phyloP scores from a whole-genome alignment of 179 eudicot species.

The Gypsophila paniculata region DNA sequence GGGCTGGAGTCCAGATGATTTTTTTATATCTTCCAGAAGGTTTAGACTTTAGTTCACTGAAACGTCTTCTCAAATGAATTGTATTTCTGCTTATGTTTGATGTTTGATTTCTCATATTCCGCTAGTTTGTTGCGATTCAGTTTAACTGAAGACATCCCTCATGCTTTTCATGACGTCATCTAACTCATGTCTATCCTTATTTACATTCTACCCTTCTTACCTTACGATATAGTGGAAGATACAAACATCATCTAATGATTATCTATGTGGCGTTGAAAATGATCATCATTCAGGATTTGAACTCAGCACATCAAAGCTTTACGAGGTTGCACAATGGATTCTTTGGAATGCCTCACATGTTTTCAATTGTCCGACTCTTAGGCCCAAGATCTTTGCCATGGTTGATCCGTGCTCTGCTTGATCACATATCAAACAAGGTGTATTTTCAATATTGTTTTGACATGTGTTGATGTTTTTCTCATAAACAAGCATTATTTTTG shows the following conservation, averaged over 20 bases:
- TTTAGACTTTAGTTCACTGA: conserved; percentile 3
- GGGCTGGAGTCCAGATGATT: conserved; percentile 16
- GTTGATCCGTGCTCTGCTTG: conserved; percentile 92
- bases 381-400: conserved; percentile 93
- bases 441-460: background rate
- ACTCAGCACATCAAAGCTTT: conserved; percentile 93
- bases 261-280: background rate
- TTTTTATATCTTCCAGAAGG: background rate
- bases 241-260: background rate
- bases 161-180: conserved; percentile 17
- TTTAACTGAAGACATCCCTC: conserved; percentile 1
- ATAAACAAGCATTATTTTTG: background rate
- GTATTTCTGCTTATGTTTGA: conserved; percentile 1
- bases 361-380: conserved; percentile 69
- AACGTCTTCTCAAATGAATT: background rate
- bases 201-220: background rate
- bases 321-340: conserved; percentile 87
- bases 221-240: background rate
- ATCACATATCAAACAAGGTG: conserved; percentile 91
- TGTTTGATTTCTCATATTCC: background rate
- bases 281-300: conserved; percentile 56
- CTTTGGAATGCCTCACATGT: conserved; percentile 91
- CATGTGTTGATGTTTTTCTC: background rate
- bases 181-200: conserved; percentile 4
- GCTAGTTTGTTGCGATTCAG: background rate